Evolutionary conservation across 805 yeast genomes (phyloP).

Genomic region (Candida lessepsii): DNA sequence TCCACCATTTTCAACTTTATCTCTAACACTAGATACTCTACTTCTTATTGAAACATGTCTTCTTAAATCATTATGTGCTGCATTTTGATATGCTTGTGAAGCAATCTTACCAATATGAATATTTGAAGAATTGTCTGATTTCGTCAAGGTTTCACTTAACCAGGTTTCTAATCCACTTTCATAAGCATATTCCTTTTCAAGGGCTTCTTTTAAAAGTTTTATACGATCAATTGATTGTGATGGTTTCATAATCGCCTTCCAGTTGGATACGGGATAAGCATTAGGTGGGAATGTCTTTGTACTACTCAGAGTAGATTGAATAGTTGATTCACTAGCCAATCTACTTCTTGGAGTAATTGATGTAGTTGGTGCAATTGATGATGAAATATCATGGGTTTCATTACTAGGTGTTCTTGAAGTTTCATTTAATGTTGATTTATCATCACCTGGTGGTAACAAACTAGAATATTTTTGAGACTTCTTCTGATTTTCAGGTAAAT

Average conservation of each 20-base stretch:
- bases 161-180: constrained; percentile 62
- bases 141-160: constrained; percentile 48
- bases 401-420: not conserved
- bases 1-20: constrained; percentile 45
- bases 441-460: constrained; percentile 18
- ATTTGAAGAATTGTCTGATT: constrained; percentile 29
- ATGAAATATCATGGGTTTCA: not conserved
- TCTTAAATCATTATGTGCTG: constrained; percentile 53
- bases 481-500: constrained; percentile 6
- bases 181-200: constrained; percentile 39
- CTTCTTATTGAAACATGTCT: constrained; percentile 50
- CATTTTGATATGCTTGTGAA: constrained; percentile 63
- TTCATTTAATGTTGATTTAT: not conserved
- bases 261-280: constrained; percentile 36
- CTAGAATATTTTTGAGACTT: constrained; percentile 25
- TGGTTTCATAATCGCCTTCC: constrained; percentile 40
- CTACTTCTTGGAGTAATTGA: constrained; percentile 3
- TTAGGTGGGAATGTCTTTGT: constrained; percentile 16
- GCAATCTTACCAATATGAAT: constrained; percentile 55
- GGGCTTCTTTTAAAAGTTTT: constrained; percentile 40
- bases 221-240: constrained; percentile 45
- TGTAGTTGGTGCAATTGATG: constrained; percentile 12
- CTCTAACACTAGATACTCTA: constrained; percentile 48
- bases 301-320: constrained; percentile 5
- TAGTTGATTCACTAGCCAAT: constrained; percentile 15